Conservation (phyloP, 148 eudicot genomes). For the Rhododendron ferrugineum region DNA sequence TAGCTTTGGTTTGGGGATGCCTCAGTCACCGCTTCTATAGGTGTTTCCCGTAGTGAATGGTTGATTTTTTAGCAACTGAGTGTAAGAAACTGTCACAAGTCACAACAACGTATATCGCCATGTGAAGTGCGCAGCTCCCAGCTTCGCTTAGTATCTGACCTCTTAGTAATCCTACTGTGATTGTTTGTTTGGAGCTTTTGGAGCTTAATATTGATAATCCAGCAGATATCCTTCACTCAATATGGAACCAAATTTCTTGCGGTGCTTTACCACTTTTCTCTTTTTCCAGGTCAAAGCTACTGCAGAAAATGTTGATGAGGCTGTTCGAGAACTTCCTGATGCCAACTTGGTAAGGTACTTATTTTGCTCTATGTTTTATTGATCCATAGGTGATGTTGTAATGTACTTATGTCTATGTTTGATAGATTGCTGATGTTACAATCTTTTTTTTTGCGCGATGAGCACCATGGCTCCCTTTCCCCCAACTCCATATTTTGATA, state of each 20-base stretch:
- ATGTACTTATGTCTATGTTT: not conserved
- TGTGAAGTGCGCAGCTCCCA: not conserved
- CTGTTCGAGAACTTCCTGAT: slow-evolving; percentile 99
- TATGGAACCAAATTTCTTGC: not conserved
- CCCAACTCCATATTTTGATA: not conserved
- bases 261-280: not conserved
- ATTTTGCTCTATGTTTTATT: slow-evolving; percentile 32
- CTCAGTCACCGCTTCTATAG: not conserved
- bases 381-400: not conserved
- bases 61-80: not conserved
- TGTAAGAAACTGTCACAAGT: not conserved
- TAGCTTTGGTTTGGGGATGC: not conserved
- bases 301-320: slow-evolving; percentile 92
- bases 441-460: not conserved
- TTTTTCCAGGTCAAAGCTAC: slow-evolving; percentile 84
- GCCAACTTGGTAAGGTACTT: slow-evolving; percentile 98
- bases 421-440: not conserved
- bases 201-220: not conserved
- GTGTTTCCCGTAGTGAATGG: not conserved
- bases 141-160: not conserved
- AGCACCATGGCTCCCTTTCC: not conserved
- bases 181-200: not conserved
- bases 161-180: not conserved
- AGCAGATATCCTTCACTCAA: not conserved
- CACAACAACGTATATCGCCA: not conserved